Percentiles rank a stretch among this genome's conserved stretches.
phyloP scores from a whole-genome alignment of 1,284 basidiomycete species.

The Macrocystidia cucumis region DNA sequence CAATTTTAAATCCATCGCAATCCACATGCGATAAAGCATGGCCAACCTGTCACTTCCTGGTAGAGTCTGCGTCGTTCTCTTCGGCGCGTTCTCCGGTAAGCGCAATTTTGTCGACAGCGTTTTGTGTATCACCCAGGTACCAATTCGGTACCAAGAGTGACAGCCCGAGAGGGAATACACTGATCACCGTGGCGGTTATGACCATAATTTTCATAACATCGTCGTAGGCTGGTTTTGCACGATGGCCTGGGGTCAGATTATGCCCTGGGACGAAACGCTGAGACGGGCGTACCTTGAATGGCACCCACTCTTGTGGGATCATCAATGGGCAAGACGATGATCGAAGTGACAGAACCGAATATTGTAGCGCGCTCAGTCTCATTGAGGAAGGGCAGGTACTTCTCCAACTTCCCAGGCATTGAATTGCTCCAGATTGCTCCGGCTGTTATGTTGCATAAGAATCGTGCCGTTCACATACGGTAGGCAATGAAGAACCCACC shows the following conservation, averaged over 20 bases:
- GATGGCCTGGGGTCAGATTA: constrained; percentile 1
- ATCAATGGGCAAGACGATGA: constrained; percentile 35
- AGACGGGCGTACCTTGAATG: constrained; percentile 32
- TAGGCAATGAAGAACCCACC: constrained; percentile 26
- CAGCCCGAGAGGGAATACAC: constrained; percentile 29
- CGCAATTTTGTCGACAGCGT: constrained; percentile 30
- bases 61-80: neutral
- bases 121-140: constrained; percentile 38
- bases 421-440: constrained; percentile 52
- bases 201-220: constrained; percentile 48
- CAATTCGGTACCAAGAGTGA: constrained; percentile 36
- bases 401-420: constrained; percentile 52
- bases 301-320: constrained; percentile 52
- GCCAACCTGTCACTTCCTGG: too few species aligned
- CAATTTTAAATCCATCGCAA: too few species aligned
- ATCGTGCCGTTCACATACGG: neutral
- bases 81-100: constrained; percentile 18
- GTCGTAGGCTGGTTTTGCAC: constrained; percentile 32
- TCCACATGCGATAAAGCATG: too few species aligned
- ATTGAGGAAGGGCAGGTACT: constrained; percentile 39
- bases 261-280: neutral
- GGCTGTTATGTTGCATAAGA: constrained; percentile 20
- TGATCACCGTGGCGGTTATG: constrained; percentile 34
- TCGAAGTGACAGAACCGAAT: constrained; percentile 45
- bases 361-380: constrained; percentile 27